Conservation (phyloP, 179 eudicot genomes). For the Dionaea muscipula region DNA sequence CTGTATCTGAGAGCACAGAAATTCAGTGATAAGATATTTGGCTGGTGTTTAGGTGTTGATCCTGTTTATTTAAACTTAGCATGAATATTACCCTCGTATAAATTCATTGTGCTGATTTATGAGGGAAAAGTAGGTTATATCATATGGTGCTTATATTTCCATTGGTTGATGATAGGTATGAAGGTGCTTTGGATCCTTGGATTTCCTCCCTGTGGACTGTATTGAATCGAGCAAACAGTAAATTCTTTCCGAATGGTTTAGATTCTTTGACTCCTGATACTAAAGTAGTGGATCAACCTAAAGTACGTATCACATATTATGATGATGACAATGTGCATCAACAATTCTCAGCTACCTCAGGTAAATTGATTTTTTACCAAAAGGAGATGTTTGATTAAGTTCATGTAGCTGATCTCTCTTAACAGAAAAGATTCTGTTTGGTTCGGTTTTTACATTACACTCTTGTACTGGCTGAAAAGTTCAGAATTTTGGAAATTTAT, state of each 20-base stretch:
- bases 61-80: too few species aligned
- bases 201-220: slow-evolving; percentile 66
- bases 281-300: slow-evolving; percentile 43
- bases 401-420: background rate
- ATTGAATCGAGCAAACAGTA: slow-evolving; percentile 39
- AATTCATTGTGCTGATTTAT: too few species aligned
- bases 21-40: too few species aligned
- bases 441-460: too few species aligned
- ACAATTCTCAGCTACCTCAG: slow-evolving; percentile 27
- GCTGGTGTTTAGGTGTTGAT: too few species aligned
- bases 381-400: background rate
- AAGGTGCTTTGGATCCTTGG: slow-evolving; percentile 98
- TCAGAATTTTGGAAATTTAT: too few species aligned
- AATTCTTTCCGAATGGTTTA: slow-evolving; percentile 56
- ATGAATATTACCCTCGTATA: too few species aligned
- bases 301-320: slow-evolving; percentile 48
- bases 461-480: too few species aligned
- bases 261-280: slow-evolving; percentile 30
- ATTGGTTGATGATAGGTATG: slow-evolving; percentile 44
- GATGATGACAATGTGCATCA: slow-evolving; percentile 20
- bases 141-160: background rate
- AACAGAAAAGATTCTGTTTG: too few species aligned
- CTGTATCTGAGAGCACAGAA: too few species aligned
- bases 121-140: too few species aligned
- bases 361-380: slow-evolving; percentile 23